phyloP scores from a whole-genome alignment of 179 eudicot species.

The Actinidia arguta region DNA sequence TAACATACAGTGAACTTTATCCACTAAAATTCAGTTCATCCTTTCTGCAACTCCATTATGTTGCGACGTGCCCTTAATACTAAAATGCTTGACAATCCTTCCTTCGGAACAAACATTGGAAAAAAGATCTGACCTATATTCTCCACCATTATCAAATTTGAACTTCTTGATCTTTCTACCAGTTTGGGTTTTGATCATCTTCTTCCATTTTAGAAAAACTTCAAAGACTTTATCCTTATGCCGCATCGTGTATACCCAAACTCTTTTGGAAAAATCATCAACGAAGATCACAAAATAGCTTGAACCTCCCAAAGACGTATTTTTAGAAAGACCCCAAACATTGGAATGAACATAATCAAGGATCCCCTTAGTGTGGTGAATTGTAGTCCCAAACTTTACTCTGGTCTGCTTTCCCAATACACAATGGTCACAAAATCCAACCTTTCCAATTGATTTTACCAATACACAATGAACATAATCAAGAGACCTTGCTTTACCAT shows the following conservation, averaged over 20 bases:
- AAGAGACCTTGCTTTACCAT: background rate
- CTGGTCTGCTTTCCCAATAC: background rate
- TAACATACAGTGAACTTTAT: background rate
- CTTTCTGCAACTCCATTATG: background rate
- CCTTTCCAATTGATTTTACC: background rate
- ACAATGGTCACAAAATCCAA: background rate
- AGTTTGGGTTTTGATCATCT: background rate
- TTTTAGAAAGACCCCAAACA: no score
- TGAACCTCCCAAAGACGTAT: background rate
- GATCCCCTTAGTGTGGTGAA: background rate
- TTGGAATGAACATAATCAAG: background rate
- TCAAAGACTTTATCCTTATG: background rate
- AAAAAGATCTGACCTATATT: no score
- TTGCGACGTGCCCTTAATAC: background rate
- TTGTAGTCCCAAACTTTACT: no score
- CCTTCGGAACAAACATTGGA: background rate
- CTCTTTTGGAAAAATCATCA: background rate
- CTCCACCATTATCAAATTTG: no score
- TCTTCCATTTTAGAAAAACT: background rate
- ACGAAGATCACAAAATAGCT: background rate
- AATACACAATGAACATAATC: background rate
- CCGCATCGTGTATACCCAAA: background rate
- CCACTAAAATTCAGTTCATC: background rate
- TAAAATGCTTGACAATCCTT: background rate
- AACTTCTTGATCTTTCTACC: background rate